Percentiles rank a stretch among this genome's conserved stretches.
These are phyloP conservation scores for Saccharomycopsis amapae DNA, from an alignment of 805 yeast species.

Conservation along the genomic window DNA sequence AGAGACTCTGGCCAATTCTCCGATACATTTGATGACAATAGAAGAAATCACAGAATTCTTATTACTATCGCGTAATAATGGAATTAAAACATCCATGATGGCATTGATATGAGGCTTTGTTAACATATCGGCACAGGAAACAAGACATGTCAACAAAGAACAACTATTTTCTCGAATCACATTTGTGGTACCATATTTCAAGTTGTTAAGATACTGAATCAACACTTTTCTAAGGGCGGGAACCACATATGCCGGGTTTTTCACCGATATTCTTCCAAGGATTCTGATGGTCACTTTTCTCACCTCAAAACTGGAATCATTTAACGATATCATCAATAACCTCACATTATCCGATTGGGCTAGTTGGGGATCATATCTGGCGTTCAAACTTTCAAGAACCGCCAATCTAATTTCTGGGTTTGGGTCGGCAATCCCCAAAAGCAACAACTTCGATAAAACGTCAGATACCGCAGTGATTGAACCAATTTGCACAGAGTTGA, in stretches of 20 bases:
- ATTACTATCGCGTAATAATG: constrained; percentile 54
- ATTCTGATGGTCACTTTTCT: constrained; percentile 70
- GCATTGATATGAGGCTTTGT: constrained; percentile 88
- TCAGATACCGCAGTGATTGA: constrained; percentile 79
- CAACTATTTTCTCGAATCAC: constrained; percentile 85
- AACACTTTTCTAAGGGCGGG: constrained; percentile 85
- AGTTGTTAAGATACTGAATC: constrained; percentile 75
- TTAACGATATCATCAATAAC: constrained; percentile 76
- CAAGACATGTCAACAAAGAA: constrained; percentile 59
- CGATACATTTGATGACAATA: constrained; percentile 77
- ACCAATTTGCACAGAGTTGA: constrained; percentile 72
- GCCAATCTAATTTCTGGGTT: constrained; percentile 77
- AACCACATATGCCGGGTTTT: constrained; percentile 92
- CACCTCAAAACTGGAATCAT: constrained; percentile 83
- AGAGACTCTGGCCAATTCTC: constrained; percentile 81
- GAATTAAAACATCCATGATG: constrained; percentile 75
- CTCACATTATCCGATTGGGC: constrained; percentile 91
- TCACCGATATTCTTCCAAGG: constrained; percentile 75
- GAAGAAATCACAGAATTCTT: constrained; percentile 76
- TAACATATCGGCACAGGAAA: constrained; percentile 72
- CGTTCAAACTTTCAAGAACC: constrained; percentile 64
- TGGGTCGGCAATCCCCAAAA: constrained; percentile 85
- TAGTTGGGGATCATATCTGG: constrained; percentile 79
- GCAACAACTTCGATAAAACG: constrained; percentile 70
- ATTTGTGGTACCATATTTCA: constrained; percentile 74